phyloP scores from a whole-genome alignment of 257 asterid species.

The Solanum appendiculatum region DNA sequence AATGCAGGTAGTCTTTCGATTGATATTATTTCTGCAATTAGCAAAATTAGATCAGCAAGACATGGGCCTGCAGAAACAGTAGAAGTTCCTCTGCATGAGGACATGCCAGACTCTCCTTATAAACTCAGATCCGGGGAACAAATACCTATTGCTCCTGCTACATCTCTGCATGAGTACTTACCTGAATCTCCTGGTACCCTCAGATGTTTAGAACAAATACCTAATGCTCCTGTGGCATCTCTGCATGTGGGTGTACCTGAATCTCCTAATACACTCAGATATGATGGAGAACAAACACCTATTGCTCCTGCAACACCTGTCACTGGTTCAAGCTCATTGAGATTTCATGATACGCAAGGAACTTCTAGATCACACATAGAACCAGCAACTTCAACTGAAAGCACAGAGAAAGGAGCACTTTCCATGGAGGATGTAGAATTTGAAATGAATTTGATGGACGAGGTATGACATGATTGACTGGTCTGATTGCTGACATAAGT shows the following conservation, averaged over 20 bases:
- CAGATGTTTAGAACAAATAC: conserved; percentile 22
- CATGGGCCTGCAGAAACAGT: conserved; percentile 8
- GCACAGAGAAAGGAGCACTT: conserved; percentile 14
- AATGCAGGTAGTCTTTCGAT: conserved; percentile 29
- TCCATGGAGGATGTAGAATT: conserved; percentile 20
- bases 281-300: conserved; percentile 21
- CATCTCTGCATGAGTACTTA: background rate
- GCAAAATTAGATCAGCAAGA: conserved; percentile 1
- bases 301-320: conserved; percentile 66
- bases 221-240: background rate
- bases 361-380: conserved; percentile 19
- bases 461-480: conserved; percentile 26
- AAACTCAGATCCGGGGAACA: background rate
- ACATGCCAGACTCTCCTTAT: conserved; percentile 5
- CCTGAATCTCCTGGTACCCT: conserved; percentile 6
- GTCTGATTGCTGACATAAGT: background rate
- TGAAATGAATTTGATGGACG: conserved; percentile 22
- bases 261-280: conserved; percentile 4
- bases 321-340: conserved; percentile 18
- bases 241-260: background rate
- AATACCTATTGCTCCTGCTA: background rate
- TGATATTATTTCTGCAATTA: conserved; percentile 15
- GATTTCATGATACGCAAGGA: conserved; percentile 32
- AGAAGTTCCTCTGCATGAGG: conserved; percentile 4
- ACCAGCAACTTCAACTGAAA: conserved; percentile 29